Conservation (phyloP, 2,329 filamentous ascomycete genomes). For the Cucurbitaria berberidis region DNA sequence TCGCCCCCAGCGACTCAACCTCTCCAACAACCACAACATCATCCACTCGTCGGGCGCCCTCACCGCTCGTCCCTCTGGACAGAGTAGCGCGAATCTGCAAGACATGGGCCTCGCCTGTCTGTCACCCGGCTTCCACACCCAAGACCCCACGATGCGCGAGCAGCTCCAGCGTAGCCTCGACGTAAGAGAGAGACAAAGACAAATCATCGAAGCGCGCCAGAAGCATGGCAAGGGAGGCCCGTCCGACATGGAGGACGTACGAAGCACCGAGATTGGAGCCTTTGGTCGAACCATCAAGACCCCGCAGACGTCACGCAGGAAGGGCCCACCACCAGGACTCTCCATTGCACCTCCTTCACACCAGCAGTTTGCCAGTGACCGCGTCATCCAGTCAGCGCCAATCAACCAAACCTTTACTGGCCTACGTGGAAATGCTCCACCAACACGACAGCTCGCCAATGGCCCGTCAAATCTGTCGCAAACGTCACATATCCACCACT, state of each 20-base stretch:
- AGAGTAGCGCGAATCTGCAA: slow-evolving; percentile 78
- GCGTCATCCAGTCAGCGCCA: slow-evolving; percentile 95
- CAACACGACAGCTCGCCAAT: slow-evolving; percentile 79
- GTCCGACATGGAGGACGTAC: slow-evolving; percentile 36
- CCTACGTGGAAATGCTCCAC: slow-evolving; percentile 67
- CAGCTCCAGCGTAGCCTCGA: slow-evolving; percentile 93
- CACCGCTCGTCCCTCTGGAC: slow-evolving; percentile 71
- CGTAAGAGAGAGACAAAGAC: slow-evolving; percentile 90
- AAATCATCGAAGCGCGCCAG: slow-evolving; percentile 92
- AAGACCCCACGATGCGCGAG: slow-evolving; percentile 95
- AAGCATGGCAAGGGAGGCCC: slow-evolving; percentile 68
- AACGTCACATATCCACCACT: slow-evolving; percentile 88
- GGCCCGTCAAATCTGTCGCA: slow-evolving; percentile 82
- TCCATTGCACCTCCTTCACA: slow-evolving; percentile 95
- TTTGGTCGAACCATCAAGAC: slow-evolving; percentile 64
- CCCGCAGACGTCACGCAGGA: slow-evolving; percentile 75
- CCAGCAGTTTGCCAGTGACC: slow-evolving; percentile 88
- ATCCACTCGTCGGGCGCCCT: slow-evolving; percentile 53
- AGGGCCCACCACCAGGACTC: slow-evolving; percentile 80
- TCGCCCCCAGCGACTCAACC: slow-evolving; percentile 76
- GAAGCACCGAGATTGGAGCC: slow-evolving; percentile 48
- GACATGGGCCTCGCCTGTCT: slow-evolving; percentile 93
- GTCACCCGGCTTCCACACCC: slow-evolving; percentile 93
- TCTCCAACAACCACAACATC: slow-evolving; percentile 63
- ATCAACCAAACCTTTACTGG: slow-evolving; percentile 95